phyloP scores from a whole-genome alignment of 495 filamentous ascomycete species.

The Paragyromitra xinjiangensis region DNA sequence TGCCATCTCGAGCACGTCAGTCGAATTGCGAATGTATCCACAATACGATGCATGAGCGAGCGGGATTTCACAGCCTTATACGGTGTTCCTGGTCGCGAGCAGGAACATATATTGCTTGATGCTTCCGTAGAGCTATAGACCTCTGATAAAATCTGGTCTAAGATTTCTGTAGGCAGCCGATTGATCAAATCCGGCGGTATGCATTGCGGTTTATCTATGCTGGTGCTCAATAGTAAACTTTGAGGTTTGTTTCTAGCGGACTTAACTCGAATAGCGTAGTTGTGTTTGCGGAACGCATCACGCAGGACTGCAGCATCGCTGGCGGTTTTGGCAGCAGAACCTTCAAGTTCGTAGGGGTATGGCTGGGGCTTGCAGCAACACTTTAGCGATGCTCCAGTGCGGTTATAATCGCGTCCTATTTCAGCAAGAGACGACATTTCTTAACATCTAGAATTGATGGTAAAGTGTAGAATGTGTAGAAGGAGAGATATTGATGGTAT shows the following conservation, averaged over 20 bases:
- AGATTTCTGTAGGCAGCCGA: slow-evolving; percentile 16
- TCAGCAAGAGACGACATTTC: background rate
- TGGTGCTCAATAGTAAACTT: background rate
- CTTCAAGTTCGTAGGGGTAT: slow-evolving; percentile 15
- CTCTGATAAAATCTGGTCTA: slow-evolving; percentile 12
- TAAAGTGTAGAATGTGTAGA: background rate
- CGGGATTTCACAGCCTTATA: background rate
- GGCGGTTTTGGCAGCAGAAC: background rate
- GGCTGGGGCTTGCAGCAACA: slow-evolving; percentile 6
- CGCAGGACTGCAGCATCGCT: slow-evolving; percentile 17
- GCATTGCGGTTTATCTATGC: background rate
- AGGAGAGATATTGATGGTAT: no score
- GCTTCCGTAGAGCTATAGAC: slow-evolving; percentile 3
- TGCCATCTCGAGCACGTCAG: slow-evolving; percentile 24
- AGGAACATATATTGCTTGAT: slow-evolving; percentile 12
- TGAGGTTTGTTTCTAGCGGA: background rate
- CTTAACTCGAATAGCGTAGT: background rate
- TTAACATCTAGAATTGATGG: background rate
- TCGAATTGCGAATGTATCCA: slow-evolving; percentile 19
- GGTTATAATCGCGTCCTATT: background rate
- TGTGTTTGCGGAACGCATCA: slow-evolving; percentile 19
- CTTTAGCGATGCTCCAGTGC: background rate
- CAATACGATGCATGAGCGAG: slow-evolving; percentile 11
- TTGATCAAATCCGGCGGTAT: background rate
- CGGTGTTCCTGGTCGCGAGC: slow-evolving; percentile 14